Evolutionary conservation across 2,329 filamentous ascomycete species (phyloP).

Genomic region (Colletotrichum navitas): DNA sequence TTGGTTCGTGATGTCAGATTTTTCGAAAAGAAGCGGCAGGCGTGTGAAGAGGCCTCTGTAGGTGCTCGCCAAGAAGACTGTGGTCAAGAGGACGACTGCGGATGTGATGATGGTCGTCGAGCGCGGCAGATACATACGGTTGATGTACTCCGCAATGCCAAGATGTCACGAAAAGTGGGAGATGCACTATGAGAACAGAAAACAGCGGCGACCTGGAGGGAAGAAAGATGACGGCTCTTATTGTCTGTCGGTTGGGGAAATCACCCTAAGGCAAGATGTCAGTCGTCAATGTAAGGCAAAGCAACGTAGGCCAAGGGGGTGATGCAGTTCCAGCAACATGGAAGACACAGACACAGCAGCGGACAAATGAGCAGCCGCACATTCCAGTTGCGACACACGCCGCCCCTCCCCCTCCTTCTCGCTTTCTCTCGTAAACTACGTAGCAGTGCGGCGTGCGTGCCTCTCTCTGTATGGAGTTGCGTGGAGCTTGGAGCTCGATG

Average conservation of each 20-base stretch:
- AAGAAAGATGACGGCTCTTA: not conserved
- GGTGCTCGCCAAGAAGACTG: slow-evolving; percentile 42
- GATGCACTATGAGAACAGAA: not conserved
- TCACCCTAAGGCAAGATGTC: not conserved
- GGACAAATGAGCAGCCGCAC: slow-evolving; percentile 11
- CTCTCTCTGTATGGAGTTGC: slow-evolving; percentile 5
- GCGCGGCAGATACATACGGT: slow-evolving; percentile 39
- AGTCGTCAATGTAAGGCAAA: not conserved
- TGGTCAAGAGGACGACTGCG: slow-evolving; percentile 42
- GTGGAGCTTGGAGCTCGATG: slow-evolving; percentile 27
- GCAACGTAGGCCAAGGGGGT: not conserved
- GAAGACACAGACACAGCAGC: slow-evolving; percentile 18
- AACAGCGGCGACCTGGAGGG: slow-evolving; percentile 1
- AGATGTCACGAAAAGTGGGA: not conserved
- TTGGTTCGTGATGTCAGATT: slow-evolving; percentile 22
- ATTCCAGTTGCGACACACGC: slow-evolving; percentile 13
- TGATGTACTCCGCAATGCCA: slow-evolving; percentile 10
- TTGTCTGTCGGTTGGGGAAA: slow-evolving; percentile 1
- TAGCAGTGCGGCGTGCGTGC: not conserved
- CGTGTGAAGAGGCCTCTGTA: slow-evolving; percentile 42
- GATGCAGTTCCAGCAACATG: slow-evolving; percentile 9
- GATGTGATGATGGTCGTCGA: slow-evolving; percentile 40
- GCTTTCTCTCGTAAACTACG: not conserved
- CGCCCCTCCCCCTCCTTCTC: slow-evolving; percentile 29
- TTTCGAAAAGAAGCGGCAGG: slow-evolving; percentile 19